Evolutionary conservation across 2,329 filamentous ascomycete species (phyloP).

Genomic region (Lecanosticta acicola): DNA sequence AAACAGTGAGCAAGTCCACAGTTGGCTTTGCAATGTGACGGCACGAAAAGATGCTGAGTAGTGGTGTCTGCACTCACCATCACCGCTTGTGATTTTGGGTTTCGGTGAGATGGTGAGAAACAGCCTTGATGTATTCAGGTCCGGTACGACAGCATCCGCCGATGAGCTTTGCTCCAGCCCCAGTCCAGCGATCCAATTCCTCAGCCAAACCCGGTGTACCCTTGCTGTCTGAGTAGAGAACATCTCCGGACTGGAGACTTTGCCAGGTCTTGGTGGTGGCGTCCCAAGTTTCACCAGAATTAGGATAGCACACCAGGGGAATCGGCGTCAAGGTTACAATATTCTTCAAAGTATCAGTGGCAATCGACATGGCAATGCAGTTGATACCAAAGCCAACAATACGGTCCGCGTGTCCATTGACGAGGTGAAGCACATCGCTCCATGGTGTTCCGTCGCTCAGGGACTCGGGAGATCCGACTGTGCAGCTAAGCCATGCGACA

Average conservation of each 20-base stretch:
- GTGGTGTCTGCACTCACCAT: too few species aligned
- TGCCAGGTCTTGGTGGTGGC: constrained; percentile 35
- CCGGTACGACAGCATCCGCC: constrained; percentile 46
- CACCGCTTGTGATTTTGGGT: too few species aligned
- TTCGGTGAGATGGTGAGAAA: background rate
- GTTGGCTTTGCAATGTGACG: too few species aligned
- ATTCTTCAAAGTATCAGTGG: constrained; percentile 30
- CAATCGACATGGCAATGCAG: constrained; percentile 37
- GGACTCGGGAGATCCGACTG: constrained; percentile 32
- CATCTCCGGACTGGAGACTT: constrained; percentile 20
- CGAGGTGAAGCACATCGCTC: constrained; percentile 27
- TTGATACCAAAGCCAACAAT: constrained; percentile 44
- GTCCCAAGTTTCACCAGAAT: constrained; percentile 45
- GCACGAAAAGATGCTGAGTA: too few species aligned
- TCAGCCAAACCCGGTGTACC: constrained; percentile 4
- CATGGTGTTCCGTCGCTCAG: constrained; percentile 42
- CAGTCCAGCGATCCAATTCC: constrained; percentile 25
- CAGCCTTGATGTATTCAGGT: constrained; percentile 25
- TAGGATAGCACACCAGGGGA: constrained; percentile 39
- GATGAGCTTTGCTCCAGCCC: constrained; percentile 38
- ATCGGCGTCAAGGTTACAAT: constrained; percentile 31
- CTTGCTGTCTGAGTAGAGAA: constrained; percentile 15
- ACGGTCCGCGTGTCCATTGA: constrained; percentile 26
- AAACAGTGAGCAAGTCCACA: too few species aligned
- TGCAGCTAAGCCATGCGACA: constrained; percentile 41